Conservation (phyloP, 1,284 basidiomycete species). For the Blastosporella zonata region DNA sequence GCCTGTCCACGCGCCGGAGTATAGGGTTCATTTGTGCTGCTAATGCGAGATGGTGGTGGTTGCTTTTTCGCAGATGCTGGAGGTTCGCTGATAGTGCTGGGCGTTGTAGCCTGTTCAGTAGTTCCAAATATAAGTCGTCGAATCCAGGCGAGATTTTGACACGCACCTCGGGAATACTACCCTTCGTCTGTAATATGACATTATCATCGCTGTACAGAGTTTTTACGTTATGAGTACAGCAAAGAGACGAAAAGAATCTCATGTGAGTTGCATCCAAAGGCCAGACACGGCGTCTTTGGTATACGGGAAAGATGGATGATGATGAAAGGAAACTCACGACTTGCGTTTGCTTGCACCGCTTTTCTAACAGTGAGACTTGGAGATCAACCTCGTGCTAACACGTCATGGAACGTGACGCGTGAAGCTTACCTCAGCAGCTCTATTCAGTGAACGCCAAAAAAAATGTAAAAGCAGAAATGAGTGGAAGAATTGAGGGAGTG, state of each 20-base stretch:
- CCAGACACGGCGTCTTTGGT: slow-evolving; percentile 10
- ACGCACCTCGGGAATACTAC: slow-evolving; percentile 20
- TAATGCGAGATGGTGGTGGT: slow-evolving; percentile 11
- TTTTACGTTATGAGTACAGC: slow-evolving; percentile 45
- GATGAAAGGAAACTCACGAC: slow-evolving; percentile 21
- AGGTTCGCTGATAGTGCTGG: slow-evolving; percentile 9
- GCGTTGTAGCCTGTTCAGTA: slow-evolving; percentile 4
- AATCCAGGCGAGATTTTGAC: background rate
- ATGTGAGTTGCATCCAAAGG: slow-evolving; percentile 36
- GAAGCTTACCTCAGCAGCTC: slow-evolving; percentile 28
- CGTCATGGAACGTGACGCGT: slow-evolving; percentile 11
- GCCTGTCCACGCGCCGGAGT: slow-evolving; percentile 43
- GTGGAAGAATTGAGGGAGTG: slow-evolving; percentile 5
- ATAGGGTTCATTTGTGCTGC: slow-evolving; percentile 41
- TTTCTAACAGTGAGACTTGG: slow-evolving; percentile 17
- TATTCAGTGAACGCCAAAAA: slow-evolving; percentile 16
- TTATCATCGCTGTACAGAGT: slow-evolving; percentile 45
- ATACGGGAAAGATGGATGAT: slow-evolving; percentile 3
- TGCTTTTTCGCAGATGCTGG: slow-evolving; percentile 12
- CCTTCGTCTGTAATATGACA: slow-evolving; percentile 18
- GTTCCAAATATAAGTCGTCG: background rate
- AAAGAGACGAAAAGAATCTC: slow-evolving; percentile 51
- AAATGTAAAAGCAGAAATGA: slow-evolving; percentile 1
- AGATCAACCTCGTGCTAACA: slow-evolving; percentile 23
- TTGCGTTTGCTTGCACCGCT: slow-evolving; percentile 18